Base-by-base conservation (phyloP, 305 asterid species). In the Fraxinus velutina region DNA sequence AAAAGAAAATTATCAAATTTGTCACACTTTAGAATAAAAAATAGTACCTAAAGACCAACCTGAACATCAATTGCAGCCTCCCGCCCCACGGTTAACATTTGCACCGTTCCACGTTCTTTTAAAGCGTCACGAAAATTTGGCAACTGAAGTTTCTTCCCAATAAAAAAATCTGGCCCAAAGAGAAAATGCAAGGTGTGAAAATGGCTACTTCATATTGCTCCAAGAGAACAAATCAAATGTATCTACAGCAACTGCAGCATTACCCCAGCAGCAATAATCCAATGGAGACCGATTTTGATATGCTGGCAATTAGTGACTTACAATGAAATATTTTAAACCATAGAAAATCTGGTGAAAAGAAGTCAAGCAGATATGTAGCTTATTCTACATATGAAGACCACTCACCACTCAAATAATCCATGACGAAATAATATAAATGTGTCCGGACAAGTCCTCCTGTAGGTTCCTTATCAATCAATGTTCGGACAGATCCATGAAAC, bases 251-350 rank as follows among this genome's bases (percentile, higher is more conserved):
- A 85, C 93, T 91, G 93, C 92, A 89, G 91, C 93, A 90, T 95
- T 93, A 93, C 98, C 98, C 94, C 97, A 90, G 97, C 99, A 95
- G 96, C 99, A 91, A 91, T 86, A 91, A 84, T 91, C 93, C 96
- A 91, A 91, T 79, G 96, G 90, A 90, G 96, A 88, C 90, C 91
- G 91, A 93, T 88, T 95, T 92, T 92, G 91, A 92, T 87, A 93
- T 88, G 97, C 98, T 95, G 97, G 81, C 95, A 92, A 92, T 92
- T 92, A 90, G 93, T 92, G 91, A 90, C 93, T 95, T 86, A 87
- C 85, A 91, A 91, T 95, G 97, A 89, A 90, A 79, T 80, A 81
- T 78, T 72, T 84, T 77, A 77, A 81, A 90, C 80, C 86, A 83
- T 80, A 87, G 80, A 82, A 89, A 83, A 85, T 76, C 71, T 75